phyloP scores from a whole-genome alignment of 208 protist genomes.

The Leishmania tropica region DNA sequence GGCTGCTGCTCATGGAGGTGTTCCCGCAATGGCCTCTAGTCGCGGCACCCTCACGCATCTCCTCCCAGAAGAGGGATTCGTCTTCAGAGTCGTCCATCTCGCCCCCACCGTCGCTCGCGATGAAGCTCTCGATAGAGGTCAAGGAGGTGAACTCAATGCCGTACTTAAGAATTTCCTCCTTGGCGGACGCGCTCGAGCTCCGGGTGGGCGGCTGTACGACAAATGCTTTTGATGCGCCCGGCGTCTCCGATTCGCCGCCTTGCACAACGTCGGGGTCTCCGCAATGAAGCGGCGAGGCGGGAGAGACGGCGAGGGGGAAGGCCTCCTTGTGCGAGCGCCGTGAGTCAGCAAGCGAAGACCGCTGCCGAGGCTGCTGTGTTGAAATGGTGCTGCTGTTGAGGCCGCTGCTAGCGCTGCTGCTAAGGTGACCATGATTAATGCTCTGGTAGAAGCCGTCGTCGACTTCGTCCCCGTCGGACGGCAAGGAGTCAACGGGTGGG shows the following conservation, averaged over 20 bases:
- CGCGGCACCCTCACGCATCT: background rate
- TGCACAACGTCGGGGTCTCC: background rate
- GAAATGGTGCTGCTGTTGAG: background rate
- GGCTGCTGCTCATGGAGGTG: conserved; percentile 5
- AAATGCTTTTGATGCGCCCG: background rate
- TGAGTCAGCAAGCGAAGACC: background rate
- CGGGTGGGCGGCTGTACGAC: background rate
- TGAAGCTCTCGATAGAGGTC: conserved; percentile 26
- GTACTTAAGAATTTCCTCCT: conserved; percentile 24
- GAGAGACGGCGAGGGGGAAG: background rate
- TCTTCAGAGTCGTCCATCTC: conserved; percentile 1
- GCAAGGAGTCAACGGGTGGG: conserved; percentile 23
- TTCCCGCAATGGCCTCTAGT: background rate
- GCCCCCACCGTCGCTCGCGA: conserved; percentile 10
- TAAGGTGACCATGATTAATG: conserved; percentile 7
- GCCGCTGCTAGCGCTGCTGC: conserved; percentile 13
- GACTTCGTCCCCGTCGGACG: conserved; percentile 30
- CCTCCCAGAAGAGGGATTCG: background rate
- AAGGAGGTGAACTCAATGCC: conserved; percentile 24
- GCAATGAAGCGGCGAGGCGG: background rate
- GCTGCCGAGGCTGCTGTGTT: background rate
- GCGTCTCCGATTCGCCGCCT: background rate
- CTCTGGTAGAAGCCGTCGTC: conserved; percentile 37
- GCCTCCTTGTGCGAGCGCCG: background rate
- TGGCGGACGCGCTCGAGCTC: background rate